Evolutionary conservation across 768 basidiomycete genomes (phyloP).

Genomic region (Suillus discolor): DNA sequence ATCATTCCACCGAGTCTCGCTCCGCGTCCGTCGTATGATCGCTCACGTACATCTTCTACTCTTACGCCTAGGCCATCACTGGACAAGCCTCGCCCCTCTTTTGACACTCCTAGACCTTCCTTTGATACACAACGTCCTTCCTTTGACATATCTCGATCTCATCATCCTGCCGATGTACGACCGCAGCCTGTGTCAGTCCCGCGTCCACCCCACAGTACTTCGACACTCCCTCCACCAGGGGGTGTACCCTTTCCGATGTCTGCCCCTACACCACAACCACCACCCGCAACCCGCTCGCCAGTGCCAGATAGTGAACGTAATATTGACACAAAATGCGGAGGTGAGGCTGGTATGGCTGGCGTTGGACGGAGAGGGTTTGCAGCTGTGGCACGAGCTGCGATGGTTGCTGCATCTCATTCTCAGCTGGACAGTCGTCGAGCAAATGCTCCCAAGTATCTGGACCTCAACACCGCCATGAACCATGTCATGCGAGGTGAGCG

Average conservation of each 20-base stretch:
- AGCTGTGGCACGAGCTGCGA: constrained; percentile 69
- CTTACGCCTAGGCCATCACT: constrained; percentile 18
- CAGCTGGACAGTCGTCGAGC: constrained; percentile 26
- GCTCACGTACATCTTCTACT: constrained; percentile 19
- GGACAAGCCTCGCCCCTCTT: constrained; percentile 14
- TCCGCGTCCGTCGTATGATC: constrained; percentile 22
- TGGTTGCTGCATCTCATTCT: constrained; percentile 37
- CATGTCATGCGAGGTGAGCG: constrained; percentile 34
- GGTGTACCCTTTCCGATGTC: constrained; percentile 21
- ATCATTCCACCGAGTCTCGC: constrained; percentile 16
- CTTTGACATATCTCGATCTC: constrained; percentile 14
- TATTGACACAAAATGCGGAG: constrained; percentile 72
- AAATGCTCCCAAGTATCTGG: constrained; percentile 46
- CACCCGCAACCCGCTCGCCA: constrained; percentile 17
- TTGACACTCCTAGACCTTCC: constrained; percentile 6
- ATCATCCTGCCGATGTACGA: constrained; percentile 2
- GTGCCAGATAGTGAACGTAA: constrained; percentile 29
- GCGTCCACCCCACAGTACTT: constrained; percentile 14
- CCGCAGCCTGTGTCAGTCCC: constrained; percentile 4
- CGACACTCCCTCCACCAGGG: constrained; percentile 14
- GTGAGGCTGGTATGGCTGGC: constrained; percentile 87
- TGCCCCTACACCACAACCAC: constrained; percentile 6
- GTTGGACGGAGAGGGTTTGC: constrained; percentile 84
- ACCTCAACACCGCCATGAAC: constrained; percentile 42
- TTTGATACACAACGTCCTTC: constrained; percentile 15